Evolutionary conservation across 1,284 basidiomycete genomes (phyloP), one percentile per base, ranked within the genome.

Genomic region (Ustilago lituana): DNA sequence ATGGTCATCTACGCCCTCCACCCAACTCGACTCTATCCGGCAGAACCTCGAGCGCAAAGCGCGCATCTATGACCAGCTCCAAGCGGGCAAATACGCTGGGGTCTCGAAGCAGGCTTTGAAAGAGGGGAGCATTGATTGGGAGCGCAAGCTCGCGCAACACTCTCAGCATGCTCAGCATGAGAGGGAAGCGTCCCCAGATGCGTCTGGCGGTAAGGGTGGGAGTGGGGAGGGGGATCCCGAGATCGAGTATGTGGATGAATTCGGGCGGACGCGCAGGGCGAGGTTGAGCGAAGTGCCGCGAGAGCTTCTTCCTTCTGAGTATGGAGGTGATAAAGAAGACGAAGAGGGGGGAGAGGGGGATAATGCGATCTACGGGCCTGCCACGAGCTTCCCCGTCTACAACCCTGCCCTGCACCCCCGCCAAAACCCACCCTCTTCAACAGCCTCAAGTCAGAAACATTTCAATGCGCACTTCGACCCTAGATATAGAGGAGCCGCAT

Each of bases 401-500:
- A 90, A 74, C 92, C 91, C 5, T 0, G 15, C 19, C 4, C 0
- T 45, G 23, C 38, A 43, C 14, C n/a, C 29, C 4, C 26, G n/a
- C n/a, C n/a, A n/a, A n/a, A n/a, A 20, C 27, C 43, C 15, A 24
- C 15, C 15, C 24, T 11, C 5, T 8, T 15, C 17, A 41, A 29
- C 27, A n/a, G 31, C 37, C 24, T 14, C 12, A 37, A 4, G 24
- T 49, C 27, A 19, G 15, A 6, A 53, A 15, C 92, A 94, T 80
- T 98, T 93, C 81, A 91, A 97, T 81, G 86, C 92, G 0, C 85
- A 87, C 0, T 85, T 84, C 48, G 94, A 98, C 82, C 88, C 90
- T 10, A 90, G 94, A 8, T 87, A 89, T n/a, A 89, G 89, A 76
- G 94, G 91, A 29, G 93, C 94, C 0, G 94, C 88, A 0, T 92